Conservation (phyloP, 2,329 filamentous ascomycete genomes). For the Bipolaris cookei region DNA sequence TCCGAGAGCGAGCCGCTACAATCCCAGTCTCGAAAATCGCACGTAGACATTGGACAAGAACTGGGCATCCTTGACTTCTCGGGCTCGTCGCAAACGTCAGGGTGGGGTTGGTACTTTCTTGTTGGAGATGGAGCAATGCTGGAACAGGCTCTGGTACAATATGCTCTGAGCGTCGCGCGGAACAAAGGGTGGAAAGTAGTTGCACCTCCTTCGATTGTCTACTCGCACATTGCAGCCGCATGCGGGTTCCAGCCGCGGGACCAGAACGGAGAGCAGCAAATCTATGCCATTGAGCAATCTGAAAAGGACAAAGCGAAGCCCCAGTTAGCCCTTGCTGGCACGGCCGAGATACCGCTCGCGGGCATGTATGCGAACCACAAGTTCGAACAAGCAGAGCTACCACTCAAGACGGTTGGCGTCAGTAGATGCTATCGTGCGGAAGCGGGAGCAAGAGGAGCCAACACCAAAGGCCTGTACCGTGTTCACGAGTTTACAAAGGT, state of each 20-base stretch:
- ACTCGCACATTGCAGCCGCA: conserved; percentile 85
- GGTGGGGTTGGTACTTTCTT: conserved; percentile 98
- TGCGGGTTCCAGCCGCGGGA: conserved; percentile 96
- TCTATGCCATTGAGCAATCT: conserved; percentile 78
- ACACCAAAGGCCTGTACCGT: conserved; percentile 93
- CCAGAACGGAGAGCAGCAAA: conserved; percentile 86
- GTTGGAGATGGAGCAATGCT: conserved; percentile 88
- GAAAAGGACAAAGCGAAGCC: conserved; percentile 67
- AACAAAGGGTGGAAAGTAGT: conserved; percentile 79
- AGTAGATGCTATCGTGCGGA: conserved; percentile 96
- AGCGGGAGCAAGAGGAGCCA: conserved; percentile 85
- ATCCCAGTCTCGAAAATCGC: conserved; percentile 68
- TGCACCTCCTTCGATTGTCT: conserved; percentile 87
- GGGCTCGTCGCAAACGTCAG: conserved; percentile 77
- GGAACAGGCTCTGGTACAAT: conserved; percentile 92
- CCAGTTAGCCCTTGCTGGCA: conserved; percentile 79
- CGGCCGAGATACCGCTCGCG: conserved; percentile 92
- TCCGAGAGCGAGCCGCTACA: conserved; percentile 49
- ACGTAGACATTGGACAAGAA: conserved; percentile 84
- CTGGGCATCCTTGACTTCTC: conserved; percentile 92
- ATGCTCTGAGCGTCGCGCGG: conserved; percentile 76
- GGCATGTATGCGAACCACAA: conserved; percentile 82
- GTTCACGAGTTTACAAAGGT: conserved; percentile 99
- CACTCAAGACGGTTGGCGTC: conserved; percentile 79
- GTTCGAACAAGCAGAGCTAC: conserved; percentile 70